Evolutionary conservation across 805 yeast species (phyloP), one percentile per base, ranked within the genome.

Genomic region (Saturnispora saitoi): DNA sequence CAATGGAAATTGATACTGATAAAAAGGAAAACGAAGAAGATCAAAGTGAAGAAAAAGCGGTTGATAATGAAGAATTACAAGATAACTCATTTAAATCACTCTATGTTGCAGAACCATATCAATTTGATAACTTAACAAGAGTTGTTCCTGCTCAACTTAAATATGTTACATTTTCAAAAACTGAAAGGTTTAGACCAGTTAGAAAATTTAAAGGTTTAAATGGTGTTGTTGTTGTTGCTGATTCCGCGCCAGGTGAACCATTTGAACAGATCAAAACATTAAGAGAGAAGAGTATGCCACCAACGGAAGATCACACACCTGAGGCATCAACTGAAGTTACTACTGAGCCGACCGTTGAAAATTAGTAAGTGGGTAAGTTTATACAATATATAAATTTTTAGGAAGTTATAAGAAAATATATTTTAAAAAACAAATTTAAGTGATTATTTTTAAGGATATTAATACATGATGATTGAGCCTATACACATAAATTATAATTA

Each of bases 131-230:
- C 63, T 71, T 91, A 76, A 76, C 93, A 11, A 80, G 99, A 60
- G 95, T 93, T 2, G 71, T 93, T 48, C 98, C 98, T 14, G 77
- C 82, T 41, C 98, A 93, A 69, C 73, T 90, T 50, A 83, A 82
- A 65, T 87, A 81, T 68, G 78, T 93, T 46, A 75, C 95, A 4
- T 89, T 91, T 62, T 66, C 72, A 34, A 83, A 83, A 60, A 84
- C 80, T 48, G 83, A 77, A 43, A 76, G 95, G 60, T 91, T 83
- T 65, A 76, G 72, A 31, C 97, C 98, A 4, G 83, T 89, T 8
- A 82, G 95, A 64, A 83, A 81, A 62, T 80, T 79, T 63, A 81
- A 70, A 70, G 77, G 86, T 61, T 51, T 66, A 68, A 69, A 80
- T 40, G 95, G 95, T 45, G 79, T 87, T 43, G 78, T 87, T 47